Evolutionary conservation across 2,329 filamentous ascomycete species (phyloP), one percentile per base, ranked within the genome.

Genomic region (Knoxdaviesia capensis): DNA sequence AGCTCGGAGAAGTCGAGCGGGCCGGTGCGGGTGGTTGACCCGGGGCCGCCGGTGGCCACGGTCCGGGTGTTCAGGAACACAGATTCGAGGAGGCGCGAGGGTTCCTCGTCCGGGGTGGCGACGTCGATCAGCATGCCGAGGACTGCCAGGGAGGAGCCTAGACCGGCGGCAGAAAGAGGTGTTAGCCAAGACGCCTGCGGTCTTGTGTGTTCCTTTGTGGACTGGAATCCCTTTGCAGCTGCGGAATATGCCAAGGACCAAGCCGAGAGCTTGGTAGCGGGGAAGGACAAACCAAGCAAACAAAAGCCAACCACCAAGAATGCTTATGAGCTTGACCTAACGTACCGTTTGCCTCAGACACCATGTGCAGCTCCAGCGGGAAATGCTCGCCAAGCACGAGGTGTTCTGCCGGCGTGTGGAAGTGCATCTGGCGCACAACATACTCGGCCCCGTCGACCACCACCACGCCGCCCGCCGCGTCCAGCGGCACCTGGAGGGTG

Each of bases 361-460:
- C 61, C 46, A 63, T 60, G 48, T 63, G 61, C 30, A 59, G 55
- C 47, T 64, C 61, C 46, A 60, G 49, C 9, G 60, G 56, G 43
- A 53, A 62, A 48, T 56, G 52, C 46, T 59, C 56, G 6, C 61
- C 53, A 51, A 62, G 48, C 52, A 74, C 57, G 39, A 64, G 61
- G 49, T 77, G 72, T 58, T 77, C 72, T 37, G 67, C 68, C 1
- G 72, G 70, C 0, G 68, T 68, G 51, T 76, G 72, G 56, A 75
- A 71, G 54, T 75, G 71, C 56, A 74, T 74, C 48, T 75, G 71
- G 39, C 55, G 56, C 9, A 74, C 57, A 0, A 48, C 50, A 52
- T 64, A 72, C 10, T 56, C 50, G 10, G 53, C 53, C 31, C 56
- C 59, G 2, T 49, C 55, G 29, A 66, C 51, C 0, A 48, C 56